A percentile compares a stretch with the other conserved stretches of the same genome.
phyloP scores from a whole-genome alignment of 2,329 filamentous ascomycete genomes.

The Diaporthe sp. region DNA sequence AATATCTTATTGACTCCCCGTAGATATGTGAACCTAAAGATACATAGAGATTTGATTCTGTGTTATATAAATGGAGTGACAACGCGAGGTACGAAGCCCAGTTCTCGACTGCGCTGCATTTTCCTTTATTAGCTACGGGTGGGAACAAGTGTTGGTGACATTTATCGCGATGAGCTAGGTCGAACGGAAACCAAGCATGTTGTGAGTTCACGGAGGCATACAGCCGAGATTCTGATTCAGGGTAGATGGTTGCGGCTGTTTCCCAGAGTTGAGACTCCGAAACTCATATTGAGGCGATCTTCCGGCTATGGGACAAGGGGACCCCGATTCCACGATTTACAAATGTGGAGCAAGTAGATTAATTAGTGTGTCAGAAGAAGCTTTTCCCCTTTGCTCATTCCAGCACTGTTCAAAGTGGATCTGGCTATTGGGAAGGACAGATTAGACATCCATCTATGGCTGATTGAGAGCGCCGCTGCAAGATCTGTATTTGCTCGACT shows the following conservation, averaged over 20 bases:
- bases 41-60: too few species aligned
- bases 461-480: too few species aligned
- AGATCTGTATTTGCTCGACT: too few species aligned
- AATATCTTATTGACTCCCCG: too few species aligned
- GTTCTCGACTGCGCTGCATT: constrained; percentile 63
- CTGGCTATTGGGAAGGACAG: too few species aligned
- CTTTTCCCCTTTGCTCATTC: neutral
- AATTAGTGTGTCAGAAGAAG: neutral
- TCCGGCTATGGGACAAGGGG: neutral
- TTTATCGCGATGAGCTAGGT: neutral
- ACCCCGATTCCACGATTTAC: too few species aligned
- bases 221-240: too few species aligned
- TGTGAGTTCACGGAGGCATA: too few species aligned
- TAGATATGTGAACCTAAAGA: too few species aligned
- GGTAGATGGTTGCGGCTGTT: neutral
- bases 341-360: neutral
- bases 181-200: neutral
- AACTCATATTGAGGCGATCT: neutral
- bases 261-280: neutral
- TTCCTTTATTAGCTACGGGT: neutral
- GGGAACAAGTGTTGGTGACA: neutral
- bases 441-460: too few species aligned
- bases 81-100: constrained; percentile 57
- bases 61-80: neutral
- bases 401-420: too few species aligned